Percentiles rank a stretch among this genome's conserved stretches.
Evolutionary conservation across 176 grass and related monocot species (phyloP).

Genomic region (Olyra latifolia): DNA sequence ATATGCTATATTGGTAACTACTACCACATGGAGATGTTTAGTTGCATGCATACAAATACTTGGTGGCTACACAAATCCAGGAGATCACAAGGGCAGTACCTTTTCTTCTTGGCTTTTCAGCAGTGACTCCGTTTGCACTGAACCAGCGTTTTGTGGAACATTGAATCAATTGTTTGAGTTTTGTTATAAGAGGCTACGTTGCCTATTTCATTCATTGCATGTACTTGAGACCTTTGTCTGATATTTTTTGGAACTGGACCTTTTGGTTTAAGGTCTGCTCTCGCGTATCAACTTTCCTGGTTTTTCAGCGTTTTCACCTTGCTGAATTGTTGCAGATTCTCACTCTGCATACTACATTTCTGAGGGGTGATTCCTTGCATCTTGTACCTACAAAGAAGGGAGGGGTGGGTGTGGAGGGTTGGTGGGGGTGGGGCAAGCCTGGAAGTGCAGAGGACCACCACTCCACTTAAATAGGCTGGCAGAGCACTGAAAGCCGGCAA

Average conservation of each 20-base stretch:
- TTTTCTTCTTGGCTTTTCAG: not conserved
- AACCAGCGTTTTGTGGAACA: not conserved
- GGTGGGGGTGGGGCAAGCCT: not conserved
- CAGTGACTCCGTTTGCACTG: not conserved
- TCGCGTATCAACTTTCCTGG: not conserved
- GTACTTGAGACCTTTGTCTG: not conserved
- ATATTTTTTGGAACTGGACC: not conserved
- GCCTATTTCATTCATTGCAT: not conserved
- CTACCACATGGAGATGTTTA: slow-evolving; percentile 11
- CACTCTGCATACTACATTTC: not conserved
- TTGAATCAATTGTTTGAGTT: slow-evolving; percentile 23
- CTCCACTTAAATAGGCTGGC: not conserved
- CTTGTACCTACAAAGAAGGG: no score
- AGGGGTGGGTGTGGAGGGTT: no score
- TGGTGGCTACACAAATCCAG: slow-evolving; percentile 19
- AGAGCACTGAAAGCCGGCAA: not conserved
- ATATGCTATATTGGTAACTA: slow-evolving; percentile 42
- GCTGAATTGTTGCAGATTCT: not conserved
- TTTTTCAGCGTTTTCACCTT: not conserved
- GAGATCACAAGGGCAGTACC: not conserved
- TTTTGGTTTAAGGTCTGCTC: not conserved
- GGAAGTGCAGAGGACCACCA: not conserved
- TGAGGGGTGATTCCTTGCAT: not conserved
- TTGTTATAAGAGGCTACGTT: slow-evolving; percentile 22
- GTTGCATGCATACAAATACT: slow-evolving; percentile 27